phyloP scores from a whole-genome alignment of 1,284 basidiomycete genomes.

The Porogramme epimiltina region DNA sequence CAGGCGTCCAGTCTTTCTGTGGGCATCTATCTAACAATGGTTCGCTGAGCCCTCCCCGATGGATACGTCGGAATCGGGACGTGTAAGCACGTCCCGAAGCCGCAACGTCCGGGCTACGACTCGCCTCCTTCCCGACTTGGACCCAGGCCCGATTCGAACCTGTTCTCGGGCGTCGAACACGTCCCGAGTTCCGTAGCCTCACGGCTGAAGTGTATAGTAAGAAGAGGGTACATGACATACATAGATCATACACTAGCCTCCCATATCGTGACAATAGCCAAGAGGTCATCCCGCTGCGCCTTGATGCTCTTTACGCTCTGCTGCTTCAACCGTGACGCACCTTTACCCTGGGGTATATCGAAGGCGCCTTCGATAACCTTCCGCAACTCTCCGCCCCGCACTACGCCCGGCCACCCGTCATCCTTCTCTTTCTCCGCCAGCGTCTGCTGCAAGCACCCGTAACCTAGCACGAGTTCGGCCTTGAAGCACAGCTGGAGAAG shows the following conservation, averaged over 20 bases:
- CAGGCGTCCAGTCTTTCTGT: too few relatives aligned
- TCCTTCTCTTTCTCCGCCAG: slow-evolving; percentile 35
- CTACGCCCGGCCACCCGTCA: slow-evolving; percentile 44
- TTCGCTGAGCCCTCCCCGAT: too few relatives aligned
- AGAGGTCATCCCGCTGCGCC: slow-evolving; percentile 17
- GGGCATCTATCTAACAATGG: too few relatives aligned
- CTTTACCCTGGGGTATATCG: slow-evolving; percentile 1
- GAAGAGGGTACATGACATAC: too few relatives aligned
- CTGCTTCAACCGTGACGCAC: neutral
- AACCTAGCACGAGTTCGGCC: slow-evolving; percentile 49
- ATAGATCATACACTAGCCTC: neutral
- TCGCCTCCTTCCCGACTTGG: too few relatives aligned
- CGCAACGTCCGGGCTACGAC: too few relatives aligned
- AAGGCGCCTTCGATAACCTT: slow-evolving; percentile 38
- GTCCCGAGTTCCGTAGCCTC: too few relatives aligned
- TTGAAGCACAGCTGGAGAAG: slow-evolving; percentile 36
- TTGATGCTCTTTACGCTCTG: slow-evolving; percentile 14
- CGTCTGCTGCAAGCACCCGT: slow-evolving; percentile 44
- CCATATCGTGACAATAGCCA: slow-evolving; percentile 21
- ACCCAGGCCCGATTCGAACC: too few relatives aligned
- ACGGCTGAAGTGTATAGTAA: too few relatives aligned
- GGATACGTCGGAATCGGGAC: too few relatives aligned
- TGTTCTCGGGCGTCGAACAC: too few relatives aligned
- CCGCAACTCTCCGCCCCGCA: slow-evolving; percentile 36
- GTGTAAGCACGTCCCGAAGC: too few relatives aligned